Evolutionary conservation across 2,329 filamentous ascomycete genomes (phyloP).

Genomic region (Blastomyces gilchristii): DNA sequence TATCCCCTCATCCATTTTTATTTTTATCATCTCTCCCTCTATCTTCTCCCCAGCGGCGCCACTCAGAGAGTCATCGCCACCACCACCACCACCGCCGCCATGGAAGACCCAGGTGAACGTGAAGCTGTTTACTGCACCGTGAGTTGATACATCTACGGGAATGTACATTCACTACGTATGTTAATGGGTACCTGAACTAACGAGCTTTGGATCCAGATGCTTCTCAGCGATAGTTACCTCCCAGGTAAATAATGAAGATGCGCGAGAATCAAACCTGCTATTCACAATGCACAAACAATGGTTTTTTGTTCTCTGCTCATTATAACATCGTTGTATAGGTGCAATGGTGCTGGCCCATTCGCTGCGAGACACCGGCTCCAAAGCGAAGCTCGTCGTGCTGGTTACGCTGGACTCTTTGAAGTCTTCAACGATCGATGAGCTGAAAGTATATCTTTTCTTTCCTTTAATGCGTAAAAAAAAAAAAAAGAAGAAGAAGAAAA

Average conservation of each 20-base stretch:
- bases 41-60: background rate
- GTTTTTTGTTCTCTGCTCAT: background rate
- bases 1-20: no score
- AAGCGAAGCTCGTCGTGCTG: slow-evolving; percentile 74
- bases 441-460: slow-evolving; percentile 50
- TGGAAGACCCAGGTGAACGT: slow-evolving; percentile 37
- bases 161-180: background rate
- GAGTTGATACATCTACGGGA: slow-evolving; percentile 19
- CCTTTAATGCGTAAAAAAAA: slow-evolving; percentile 7
- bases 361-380: slow-evolving; percentile 77
- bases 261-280: slow-evolving; percentile 6
- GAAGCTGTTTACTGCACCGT: slow-evolving; percentile 60
- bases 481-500: no score
- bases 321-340: slow-evolving; percentile 45
- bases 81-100: slow-evolving; percentile 15
- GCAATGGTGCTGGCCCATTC: slow-evolving; percentile 91
- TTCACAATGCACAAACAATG: slow-evolving; percentile 12
- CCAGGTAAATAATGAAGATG: slow-evolving; percentile 53
- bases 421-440: slow-evolving; percentile 61
- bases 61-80: background rate
- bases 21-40: no score
- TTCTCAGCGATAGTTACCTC: slow-evolving; percentile 84
- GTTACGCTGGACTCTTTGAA: slow-evolving; percentile 73
- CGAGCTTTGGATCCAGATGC: slow-evolving; percentile 50
- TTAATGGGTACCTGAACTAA: slow-evolving; percentile 1